Evolutionary conservation across 495 filamentous ascomycete species (phyloP).

Genomic region (Parachaetomium inaequale): DNA sequence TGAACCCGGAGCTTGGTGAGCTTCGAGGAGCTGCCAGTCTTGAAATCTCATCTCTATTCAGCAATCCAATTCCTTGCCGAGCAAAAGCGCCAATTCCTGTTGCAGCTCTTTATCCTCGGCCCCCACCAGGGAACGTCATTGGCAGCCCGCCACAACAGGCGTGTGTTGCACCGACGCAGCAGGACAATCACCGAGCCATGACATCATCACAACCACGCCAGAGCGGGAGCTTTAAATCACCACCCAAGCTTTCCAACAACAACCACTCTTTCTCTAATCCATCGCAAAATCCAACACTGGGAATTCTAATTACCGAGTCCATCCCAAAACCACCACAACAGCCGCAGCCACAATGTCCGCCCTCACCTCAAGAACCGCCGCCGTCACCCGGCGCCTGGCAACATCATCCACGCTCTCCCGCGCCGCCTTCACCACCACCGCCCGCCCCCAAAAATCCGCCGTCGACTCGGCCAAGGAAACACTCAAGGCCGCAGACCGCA

Average conservation of each 20-base stretch:
- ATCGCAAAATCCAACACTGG: constrained; percentile 4
- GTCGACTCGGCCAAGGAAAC: constrained; percentile 50
- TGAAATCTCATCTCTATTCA: background rate
- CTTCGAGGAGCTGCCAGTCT: background rate
- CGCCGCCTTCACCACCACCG: constrained; percentile 43
- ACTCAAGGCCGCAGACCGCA: constrained; percentile 49
- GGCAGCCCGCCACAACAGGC: background rate
- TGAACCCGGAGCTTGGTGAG: background rate
- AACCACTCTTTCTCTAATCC: background rate
- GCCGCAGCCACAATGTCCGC: constrained; percentile 46
- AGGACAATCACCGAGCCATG: constrained; percentile 16
- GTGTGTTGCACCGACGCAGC: background rate
- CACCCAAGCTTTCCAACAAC: background rate
- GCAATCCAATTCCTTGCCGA: background rate
- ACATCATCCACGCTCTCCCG: constrained; percentile 30
- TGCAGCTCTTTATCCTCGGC: background rate
- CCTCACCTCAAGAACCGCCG: constrained; percentile 35
- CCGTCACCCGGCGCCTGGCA: constrained; percentile 36
- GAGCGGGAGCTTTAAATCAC: background rate
- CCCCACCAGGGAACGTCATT: constrained; percentile 22
- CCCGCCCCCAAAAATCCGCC: constrained; percentile 40
- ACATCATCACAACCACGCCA: constrained; percentile 26
- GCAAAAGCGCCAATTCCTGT: background rate
- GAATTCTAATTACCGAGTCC: background rate
- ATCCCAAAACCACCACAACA: constrained; percentile 17